Conservation (phyloP, 345 rosid species). For the Gossypium stocksii region DNA sequence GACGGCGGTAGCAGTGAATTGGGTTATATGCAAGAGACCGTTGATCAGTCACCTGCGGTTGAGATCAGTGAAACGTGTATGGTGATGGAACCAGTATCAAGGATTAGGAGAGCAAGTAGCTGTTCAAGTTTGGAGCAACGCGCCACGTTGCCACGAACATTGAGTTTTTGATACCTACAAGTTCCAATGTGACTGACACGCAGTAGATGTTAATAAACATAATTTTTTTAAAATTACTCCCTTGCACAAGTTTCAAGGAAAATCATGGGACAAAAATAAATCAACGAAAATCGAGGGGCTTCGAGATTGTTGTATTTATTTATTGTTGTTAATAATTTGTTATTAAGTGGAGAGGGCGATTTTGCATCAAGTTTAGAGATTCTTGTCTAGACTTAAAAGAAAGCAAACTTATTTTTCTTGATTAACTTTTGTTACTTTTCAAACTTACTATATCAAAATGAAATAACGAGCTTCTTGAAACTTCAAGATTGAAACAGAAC, state of each 20-base stretch:
- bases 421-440: background rate
- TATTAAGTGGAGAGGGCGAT: background rate
- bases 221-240: background rate
- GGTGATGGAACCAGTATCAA: background rate
- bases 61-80: conserved; percentile 8
- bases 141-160: background rate
- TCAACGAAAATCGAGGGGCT: background rate
- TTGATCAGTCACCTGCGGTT: background rate
- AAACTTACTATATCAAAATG: background rate
- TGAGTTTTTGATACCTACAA: conserved; percentile 2
- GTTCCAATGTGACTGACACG: background rate
- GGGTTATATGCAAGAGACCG: background rate
- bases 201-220: background rate
- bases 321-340: conserved; percentile 15
- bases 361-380: background rate
- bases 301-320: conserved; percentile 15
- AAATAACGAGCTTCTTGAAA: background rate
- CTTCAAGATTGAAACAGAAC: too few relatives aligned
- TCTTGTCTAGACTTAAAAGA: background rate
- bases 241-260: background rate
- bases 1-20: background rate
- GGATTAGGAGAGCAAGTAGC: background rate
- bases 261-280: background rate
- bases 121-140: background rate
- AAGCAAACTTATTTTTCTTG: background rate